Base-by-base conservation (phyloP, 495 filamentous ascomycete genomes). In the Beverwykella pulmonaria region DNA sequence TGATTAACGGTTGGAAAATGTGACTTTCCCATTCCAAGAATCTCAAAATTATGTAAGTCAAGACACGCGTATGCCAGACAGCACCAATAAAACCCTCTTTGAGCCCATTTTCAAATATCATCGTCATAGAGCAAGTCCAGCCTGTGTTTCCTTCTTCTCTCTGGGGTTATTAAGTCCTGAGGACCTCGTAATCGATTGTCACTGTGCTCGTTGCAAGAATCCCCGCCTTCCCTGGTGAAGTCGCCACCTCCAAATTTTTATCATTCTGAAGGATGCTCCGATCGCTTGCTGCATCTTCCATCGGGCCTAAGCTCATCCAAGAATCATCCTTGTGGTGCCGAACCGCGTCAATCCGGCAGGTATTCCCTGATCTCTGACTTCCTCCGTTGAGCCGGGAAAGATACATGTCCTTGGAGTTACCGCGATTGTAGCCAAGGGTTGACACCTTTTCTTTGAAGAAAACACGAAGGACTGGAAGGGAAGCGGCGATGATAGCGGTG, bases 361-460 rank as follows among this genome's bases (percentile, higher is more conserved):
- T 44, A n/a, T n/a, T 44, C 17, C 6, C 15, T 3, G 39, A 44
- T 44, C 39, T 44, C 9, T 34, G 39, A 14, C 17, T n/a, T 44
- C 15, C 17, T 44, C 17, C 6, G 8, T n/a, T 44, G 39, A n/a
- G 17, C 9, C 39, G 39, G 9, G 39, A 44, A 2, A 44, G 39
- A 44, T 44, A 3, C 9, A 44, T 44, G 17, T 44, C 39, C 17
- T 44, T 9, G 39, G 39, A 10, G 39, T 3, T 14, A 14, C 15
- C 32, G 32, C 12, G 5, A 12, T 34, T 34, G 32, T 34, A 34
- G 5, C 32, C 32, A 34, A 34, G 39, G 39, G 39, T 44, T 44
- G 50, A 53, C 1, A 27, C 23, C 6, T 27, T 53, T 8, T 53
- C 25, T 29, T 53, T 53, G 25, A 53, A 53, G 50, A 53, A 53